These are phyloP conservation scores for Lepiota brunneoincarnata DNA, from an alignment of 768 basidiomycete species.

Conservation along the genomic window DNA sequence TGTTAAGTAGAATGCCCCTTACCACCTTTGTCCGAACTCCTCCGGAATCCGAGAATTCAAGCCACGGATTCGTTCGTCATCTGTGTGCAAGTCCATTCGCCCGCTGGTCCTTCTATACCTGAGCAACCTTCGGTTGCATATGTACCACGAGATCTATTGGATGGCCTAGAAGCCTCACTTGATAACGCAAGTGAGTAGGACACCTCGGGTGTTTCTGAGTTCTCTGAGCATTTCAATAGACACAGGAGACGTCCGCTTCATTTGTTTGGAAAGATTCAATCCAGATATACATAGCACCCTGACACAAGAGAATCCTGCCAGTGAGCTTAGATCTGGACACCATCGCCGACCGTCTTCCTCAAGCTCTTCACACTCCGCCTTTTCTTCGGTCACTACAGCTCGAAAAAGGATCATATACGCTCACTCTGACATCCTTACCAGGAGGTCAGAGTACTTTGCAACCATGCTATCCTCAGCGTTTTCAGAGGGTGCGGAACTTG, in stretches of 20 bases:
- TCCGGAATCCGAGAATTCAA: constrained; percentile 55
- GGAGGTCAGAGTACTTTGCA: constrained; percentile 76
- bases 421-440: constrained; percentile 71
- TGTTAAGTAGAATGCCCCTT: constrained; percentile 52
- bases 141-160: constrained; percentile 63
- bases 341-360: constrained; percentile 37
- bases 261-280: constrained; percentile 58
- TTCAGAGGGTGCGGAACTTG: constrained; percentile 45
- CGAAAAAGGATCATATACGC: constrained; percentile 77
- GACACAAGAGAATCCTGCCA: background rate
- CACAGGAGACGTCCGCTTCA: constrained; percentile 75
- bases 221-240: constrained; percentile 29
- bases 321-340: constrained; percentile 5
- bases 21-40: constrained; percentile 56
- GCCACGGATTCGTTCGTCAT: constrained; percentile 70
- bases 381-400: constrained; percentile 45
- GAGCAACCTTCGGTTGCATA: constrained; percentile 64
- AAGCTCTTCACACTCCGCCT: constrained; percentile 38
- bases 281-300: constrained; percentile 22
- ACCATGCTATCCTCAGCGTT: constrained; percentile 74
- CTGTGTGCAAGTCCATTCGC: constrained; percentile 72
- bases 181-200: constrained; percentile 62
- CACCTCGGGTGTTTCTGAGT: background rate
- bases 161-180: constrained; percentile 66
- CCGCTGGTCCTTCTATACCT: constrained; percentile 53